These are phyloP conservation scores for Pyracantha coccinea DNA, from an alignment of 331 rosid genomes.

Conservation along the genomic window DNA sequence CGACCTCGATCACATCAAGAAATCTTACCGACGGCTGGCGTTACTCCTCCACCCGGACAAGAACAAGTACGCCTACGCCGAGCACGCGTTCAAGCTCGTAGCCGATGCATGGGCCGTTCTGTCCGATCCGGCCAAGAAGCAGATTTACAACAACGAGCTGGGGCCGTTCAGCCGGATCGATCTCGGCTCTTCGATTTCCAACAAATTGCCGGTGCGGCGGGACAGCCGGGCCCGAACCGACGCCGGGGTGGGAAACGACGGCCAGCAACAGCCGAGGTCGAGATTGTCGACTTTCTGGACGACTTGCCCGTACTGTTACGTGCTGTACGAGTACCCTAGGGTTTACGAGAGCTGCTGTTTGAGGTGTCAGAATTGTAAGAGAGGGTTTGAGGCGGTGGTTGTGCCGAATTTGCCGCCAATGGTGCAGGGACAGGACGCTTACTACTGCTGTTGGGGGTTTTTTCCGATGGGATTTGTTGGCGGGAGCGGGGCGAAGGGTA, in stretches of 20 bases:
- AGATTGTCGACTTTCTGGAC: constrained; percentile 72
- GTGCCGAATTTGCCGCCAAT: constrained; percentile 55
- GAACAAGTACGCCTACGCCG: constrained; percentile 58
- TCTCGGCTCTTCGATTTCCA: constrained; percentile 41
- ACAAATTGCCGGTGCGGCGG: constrained; percentile 51
- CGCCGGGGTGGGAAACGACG: not conserved
- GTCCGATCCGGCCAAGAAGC: constrained; percentile 52
- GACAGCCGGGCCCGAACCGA: constrained; percentile 11
- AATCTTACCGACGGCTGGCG: constrained; percentile 67
- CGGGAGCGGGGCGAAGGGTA: constrained; percentile 22
- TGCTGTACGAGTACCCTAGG: constrained; percentile 60
- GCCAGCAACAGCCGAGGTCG: constrained; percentile 3
- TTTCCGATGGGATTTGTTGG: constrained; percentile 64
- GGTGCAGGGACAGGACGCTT: constrained; percentile 65
- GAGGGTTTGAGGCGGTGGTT: constrained; percentile 55
- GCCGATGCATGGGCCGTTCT: constrained; percentile 76
- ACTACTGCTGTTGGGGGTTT: constrained; percentile 76
- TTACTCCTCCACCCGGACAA: constrained; percentile 82
- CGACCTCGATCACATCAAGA: constrained; percentile 49
- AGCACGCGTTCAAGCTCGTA: constrained; percentile 72
- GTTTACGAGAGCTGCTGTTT: constrained; percentile 73
- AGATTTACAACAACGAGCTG: constrained; percentile 52
- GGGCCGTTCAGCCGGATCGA: constrained; percentile 45
- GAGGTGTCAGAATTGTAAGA: constrained; percentile 74
- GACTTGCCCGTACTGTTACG: constrained; percentile 82